Evolutionary conservation across 2,329 filamentous ascomycete genomes (phyloP), one percentile per base, ranked within the genome.

Genomic region (Colletotrichum karsti): DNA sequence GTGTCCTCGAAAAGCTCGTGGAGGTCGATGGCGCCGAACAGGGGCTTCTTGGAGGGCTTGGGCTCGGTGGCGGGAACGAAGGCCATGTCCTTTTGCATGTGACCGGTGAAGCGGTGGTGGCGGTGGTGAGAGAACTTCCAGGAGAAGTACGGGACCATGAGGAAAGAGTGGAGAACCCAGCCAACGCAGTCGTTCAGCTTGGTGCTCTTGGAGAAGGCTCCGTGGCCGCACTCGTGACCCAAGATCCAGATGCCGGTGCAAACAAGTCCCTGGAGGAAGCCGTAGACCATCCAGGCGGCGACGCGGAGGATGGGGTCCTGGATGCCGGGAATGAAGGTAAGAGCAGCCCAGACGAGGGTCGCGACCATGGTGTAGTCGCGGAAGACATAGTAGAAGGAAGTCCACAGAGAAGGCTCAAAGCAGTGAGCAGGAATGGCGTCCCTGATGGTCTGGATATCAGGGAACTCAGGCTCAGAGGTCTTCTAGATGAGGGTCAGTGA

Each of bases 71-170:
- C 78, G 51, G 89, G 89, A 15, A 91, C 88, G 69, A 90, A 91
- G 20, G 86, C 88, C 76, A 89, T 90, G 76, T 92, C 90, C 81
- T 89, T 90, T 66, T 89, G 85, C 81, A 91, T 89, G 80, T 92
- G 87, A 71, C 89, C 89, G 48, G 88, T 89, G 78, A 88, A 91
- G 71, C 87, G 87, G 80, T 93, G 91, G 79, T 93, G 91, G 56
- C 90, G 86, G 67, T 86, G 85, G 78, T 93, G 91, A 33, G 87
- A 90, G 76, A 89, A 89, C 80, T 91, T 90, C 91, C 91, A 93
- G 54, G 87, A 89, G 81, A 92, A 92, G 81, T 90, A 93, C 4
- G 91, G 91, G 3, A 91, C 90, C 69, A 91, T 77, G 41, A 93
- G 83, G 67, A 85, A 82, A 7, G 88, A 91, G 83, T 93, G 91